Base-by-base conservation (phyloP, 2,329 filamentous ascomycete species). In the Drechslera avenae region DNA sequence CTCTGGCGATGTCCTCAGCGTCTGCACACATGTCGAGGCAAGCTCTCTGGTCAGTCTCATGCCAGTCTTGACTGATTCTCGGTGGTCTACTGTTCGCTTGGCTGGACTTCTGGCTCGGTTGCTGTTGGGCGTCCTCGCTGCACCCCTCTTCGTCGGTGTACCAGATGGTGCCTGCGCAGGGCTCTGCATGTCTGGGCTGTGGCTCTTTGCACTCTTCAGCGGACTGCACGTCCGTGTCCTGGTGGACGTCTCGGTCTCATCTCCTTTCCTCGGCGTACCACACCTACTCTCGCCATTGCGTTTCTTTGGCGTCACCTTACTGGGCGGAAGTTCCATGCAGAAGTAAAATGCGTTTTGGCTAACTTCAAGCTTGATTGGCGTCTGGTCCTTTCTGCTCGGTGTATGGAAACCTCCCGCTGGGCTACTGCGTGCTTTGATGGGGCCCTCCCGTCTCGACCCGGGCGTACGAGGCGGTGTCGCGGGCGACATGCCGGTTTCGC, bases 301-400 rank as follows among this genome's bases (percentile, higher is more conserved):
- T 47, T 55, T 55, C 37, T 51, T 60, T 5, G 48, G 40, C 13
- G 49, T 50, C 8, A 50, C 46, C 50, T 59, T 64, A 23, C 52
- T 56, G 16, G 45, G 41, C 5, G 63, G 51, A 3, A 64, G 41
- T 39, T 66, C 62, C 26, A 54, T 57, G 3, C 56, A 53, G 30
- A 63, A 64, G 17, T 63, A 59, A 35, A 66, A 66, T 0, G 53
- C 58, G 40, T 58, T 56, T 28, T 50, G 53, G 7, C 56, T 56
- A 16, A 66, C 47, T 44, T 66, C 56, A 9, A 66, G 34, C 9
- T 50, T 54, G 7, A 31, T 36, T 7, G 48, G 46, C 18, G 39
- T 42, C 19, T 37, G 26, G 8, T 23, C 28, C 8, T 14, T 26
- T 26, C 16, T 49, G 28, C 17, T 23, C 1, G 39, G 39, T n/a